Evolutionary conservation across 352 stramenopile species (phyloP).

Genomic region (Pythium volutum): DNA sequence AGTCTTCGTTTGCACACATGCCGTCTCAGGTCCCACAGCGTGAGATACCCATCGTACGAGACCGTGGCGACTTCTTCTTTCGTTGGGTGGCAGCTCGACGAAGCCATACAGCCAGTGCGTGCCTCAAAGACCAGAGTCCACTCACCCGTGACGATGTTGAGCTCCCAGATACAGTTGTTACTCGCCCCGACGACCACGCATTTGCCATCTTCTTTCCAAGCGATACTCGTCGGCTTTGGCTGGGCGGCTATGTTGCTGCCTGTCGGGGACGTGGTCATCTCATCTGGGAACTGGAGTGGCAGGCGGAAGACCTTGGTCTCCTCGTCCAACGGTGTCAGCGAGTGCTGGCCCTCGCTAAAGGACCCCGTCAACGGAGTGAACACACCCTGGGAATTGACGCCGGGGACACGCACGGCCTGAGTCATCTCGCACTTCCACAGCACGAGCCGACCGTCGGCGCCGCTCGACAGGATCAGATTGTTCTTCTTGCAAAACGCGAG

Average conservation of each 20-base stretch:
- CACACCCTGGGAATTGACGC: slow-evolving; percentile 51
- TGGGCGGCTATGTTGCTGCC: neutral
- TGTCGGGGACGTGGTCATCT: slow-evolving; percentile 12
- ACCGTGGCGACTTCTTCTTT: slow-evolving; percentile 45
- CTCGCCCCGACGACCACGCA: slow-evolving; percentile 47
- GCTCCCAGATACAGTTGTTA: slow-evolving; percentile 67
- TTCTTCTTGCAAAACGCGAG: slow-evolving; percentile 54
- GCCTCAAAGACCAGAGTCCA: slow-evolving; percentile 61
- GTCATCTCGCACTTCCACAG: slow-evolving; percentile 57
- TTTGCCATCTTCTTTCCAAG: slow-evolving; percentile 56
- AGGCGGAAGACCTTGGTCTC: slow-evolving; percentile 38
- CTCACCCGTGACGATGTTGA: slow-evolving; percentile 36
- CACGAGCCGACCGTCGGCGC: slow-evolving; percentile 43
- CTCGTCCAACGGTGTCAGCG: slow-evolving; percentile 33
- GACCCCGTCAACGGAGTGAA: slow-evolving; percentile 51
- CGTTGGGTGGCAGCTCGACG: slow-evolving; percentile 37
- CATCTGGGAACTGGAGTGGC: slow-evolving; percentile 33
- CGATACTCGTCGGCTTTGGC: slow-evolving; percentile 53
- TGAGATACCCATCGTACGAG: slow-evolving; percentile 50
- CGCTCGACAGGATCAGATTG: slow-evolving; percentile 51
- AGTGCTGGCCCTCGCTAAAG: slow-evolving; percentile 50
- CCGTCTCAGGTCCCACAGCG: slow-evolving; percentile 48
- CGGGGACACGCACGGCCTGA: slow-evolving; percentile 49
- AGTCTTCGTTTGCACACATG: slow-evolving; percentile 36
- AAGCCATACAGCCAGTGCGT: slow-evolving; percentile 33